Percentiles rank a stretch among this genome's conserved stretches.
Evolutionary conservation across 768 basidiomycete species (phyloP).

Genomic region (Suillus tomentosus): DNA sequence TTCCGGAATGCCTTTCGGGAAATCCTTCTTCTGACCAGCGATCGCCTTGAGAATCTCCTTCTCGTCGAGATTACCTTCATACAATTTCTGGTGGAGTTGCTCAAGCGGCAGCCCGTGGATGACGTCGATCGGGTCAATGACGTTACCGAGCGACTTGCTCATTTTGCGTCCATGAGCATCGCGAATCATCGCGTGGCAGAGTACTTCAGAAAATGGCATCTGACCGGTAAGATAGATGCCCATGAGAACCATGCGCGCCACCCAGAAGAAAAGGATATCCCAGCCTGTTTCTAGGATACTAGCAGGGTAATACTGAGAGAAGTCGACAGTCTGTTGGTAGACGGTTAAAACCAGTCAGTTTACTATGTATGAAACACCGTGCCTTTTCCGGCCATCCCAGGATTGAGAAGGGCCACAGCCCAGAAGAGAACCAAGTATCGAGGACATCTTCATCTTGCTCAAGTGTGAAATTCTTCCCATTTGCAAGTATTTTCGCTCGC

Average conservation of each 20-base stretch:
- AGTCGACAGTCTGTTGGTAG: slow-evolving; percentile 64
- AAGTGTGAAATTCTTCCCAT: slow-evolving; percentile 66
- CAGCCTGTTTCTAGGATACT: slow-evolving; percentile 96
- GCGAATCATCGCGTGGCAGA: slow-evolving; percentile 98
- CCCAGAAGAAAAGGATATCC: slow-evolving; percentile 99
- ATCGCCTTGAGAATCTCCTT: slow-evolving; percentile 91
- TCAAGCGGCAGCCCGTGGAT: slow-evolving; percentile 84
- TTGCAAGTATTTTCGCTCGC: slow-evolving; percentile 70
- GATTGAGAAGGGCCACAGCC: slow-evolving; percentile 96
- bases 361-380: slow-evolving; percentile 1
- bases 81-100: slow-evolving; percentile 79
- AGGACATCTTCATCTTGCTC: slow-evolving; percentile 97
- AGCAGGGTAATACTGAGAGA: slow-evolving; percentile 83
- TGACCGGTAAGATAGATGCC: slow-evolving; percentile 86
- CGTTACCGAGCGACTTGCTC: slow-evolving; percentile 97
- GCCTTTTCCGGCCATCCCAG: slow-evolving; percentile 98
- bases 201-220: slow-evolving; percentile 94
- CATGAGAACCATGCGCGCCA: slow-evolving; percentile 96
- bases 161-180: slow-evolving; percentile 99
- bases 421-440: slow-evolving; percentile 99
- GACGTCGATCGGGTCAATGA: slow-evolving; percentile 95
- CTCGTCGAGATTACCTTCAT: slow-evolving; percentile 91
- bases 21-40: slow-evolving; percentile 97
- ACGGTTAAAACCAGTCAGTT: slow-evolving; percentile 12
- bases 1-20: slow-evolving; percentile 98